phyloP scores from a whole-genome alignment of 164 flowering plant species.

The Saururus chinensis region DNA sequence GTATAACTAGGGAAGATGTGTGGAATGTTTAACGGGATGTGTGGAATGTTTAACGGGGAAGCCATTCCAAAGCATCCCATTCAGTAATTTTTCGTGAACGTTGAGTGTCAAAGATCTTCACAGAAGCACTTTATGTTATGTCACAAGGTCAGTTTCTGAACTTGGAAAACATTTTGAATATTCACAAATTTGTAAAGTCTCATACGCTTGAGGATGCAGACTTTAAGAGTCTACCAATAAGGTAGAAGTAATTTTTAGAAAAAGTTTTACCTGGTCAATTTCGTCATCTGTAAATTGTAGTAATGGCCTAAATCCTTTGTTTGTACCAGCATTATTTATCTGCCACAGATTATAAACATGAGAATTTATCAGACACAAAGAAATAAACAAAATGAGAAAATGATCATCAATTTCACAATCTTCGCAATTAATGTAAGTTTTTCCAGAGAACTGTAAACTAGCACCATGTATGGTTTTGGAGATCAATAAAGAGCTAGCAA shows the following conservation, averaged over 20 bases:
- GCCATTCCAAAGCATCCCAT: too few species aligned
- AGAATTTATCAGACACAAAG: slow-evolving; percentile 4
- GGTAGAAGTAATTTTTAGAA: background rate
- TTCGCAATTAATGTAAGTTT: too few species aligned
- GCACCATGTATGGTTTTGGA: background rate
- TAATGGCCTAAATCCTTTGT: slow-evolving; percentile 92
- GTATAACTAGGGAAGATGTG: too few species aligned
- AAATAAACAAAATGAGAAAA: background rate
- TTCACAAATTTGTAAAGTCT: too few species aligned
- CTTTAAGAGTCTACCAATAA: background rate
- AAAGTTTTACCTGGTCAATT: slow-evolving; percentile 55
- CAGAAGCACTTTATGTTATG: too few species aligned
- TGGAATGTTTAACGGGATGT: too few species aligned
- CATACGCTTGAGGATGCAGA: too few species aligned
- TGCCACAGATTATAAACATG: slow-evolving; percentile 21
- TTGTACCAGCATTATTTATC: slow-evolving; percentile 95
- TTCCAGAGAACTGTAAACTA: background rate
- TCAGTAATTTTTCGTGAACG: too few species aligned
- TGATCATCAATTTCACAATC: background rate
- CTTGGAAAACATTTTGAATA: too few species aligned
- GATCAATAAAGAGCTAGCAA: background rate
- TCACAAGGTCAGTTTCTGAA: too few species aligned
- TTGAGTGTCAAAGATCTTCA: too few species aligned
- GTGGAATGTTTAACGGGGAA: too few species aligned
- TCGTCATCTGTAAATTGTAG: slow-evolving; percentile 81